Conservation (phyloP, 2,329 filamentous ascomycete species). For the Lecanicillium sp. region DNA sequence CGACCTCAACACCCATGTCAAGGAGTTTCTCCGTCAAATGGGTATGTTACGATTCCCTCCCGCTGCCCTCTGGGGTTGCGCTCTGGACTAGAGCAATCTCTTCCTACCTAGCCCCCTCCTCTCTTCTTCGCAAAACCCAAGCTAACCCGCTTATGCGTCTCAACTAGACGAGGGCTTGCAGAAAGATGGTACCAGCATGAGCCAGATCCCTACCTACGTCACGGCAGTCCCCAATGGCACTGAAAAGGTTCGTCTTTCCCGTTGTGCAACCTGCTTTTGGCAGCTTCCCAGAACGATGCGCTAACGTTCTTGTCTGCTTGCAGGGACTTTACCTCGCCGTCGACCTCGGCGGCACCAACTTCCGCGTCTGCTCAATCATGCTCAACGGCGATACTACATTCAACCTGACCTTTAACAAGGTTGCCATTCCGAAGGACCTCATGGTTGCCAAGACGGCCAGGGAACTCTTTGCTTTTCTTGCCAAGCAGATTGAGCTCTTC, state of each 20-base stretch:
- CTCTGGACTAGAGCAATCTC: no score
- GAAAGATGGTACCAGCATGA: conserved; percentile 71
- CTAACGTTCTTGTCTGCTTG: conserved; percentile 6
- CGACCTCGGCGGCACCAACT: conserved; percentile 97
- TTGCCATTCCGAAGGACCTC: conserved; percentile 78
- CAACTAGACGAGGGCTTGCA: conserved; percentile 67
- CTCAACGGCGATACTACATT: conserved; percentile 94
- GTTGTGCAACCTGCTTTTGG: background rate
- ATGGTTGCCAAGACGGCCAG: conserved; percentile 83
- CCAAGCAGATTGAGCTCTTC: conserved; percentile 85
- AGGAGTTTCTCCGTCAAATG: conserved; percentile 84
- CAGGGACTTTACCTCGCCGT: conserved; percentile 93
- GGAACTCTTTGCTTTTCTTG: conserved; percentile 87
- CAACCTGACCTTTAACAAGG: conserved; percentile 86
- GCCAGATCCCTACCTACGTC: conserved; percentile 96
- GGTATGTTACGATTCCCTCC: conserved; percentile 43
- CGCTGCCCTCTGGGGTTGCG: no score
- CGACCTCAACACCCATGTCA: conserved; percentile 70
- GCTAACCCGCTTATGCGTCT: conserved; percentile 9
- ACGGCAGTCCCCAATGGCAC: conserved; percentile 94
- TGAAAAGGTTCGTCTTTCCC: conserved; percentile 62
- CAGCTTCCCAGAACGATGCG: background rate
- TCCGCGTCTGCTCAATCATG: conserved; percentile 91
- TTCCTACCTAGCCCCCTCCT: no score
- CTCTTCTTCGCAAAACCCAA: conserved; percentile 5